Evolutionary conservation across 1,284 basidiomycete genomes (phyloP), one percentile per base, ranked within the genome.

Genomic region (Pascua sp.): DNA sequence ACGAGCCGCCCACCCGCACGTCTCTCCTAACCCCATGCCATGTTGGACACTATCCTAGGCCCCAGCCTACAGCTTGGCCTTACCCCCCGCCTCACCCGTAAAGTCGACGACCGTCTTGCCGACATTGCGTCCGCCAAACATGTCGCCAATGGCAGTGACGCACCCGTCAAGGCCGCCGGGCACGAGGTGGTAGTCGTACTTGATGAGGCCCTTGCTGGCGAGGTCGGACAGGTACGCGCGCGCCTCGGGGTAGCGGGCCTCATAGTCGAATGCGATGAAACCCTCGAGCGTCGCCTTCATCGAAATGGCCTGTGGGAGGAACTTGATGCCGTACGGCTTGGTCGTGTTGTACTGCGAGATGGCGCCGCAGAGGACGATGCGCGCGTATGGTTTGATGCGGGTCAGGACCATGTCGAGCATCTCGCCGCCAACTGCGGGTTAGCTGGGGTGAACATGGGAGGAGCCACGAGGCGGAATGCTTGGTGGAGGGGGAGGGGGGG

Each of bases 211-310:
- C 53, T 79, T 77, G 5, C 80, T 80, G 47, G 86, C 69, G 61
- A 81, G 79, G 38, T 76, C 69, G 0, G 82, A 80, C 42, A 89
- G 71, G 47, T 81, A 80, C 10, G 73, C 68, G 43, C 70, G 59
- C 0, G 69, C 79, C 53, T 79, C 74, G 24, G 64, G 54, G 64
- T 75, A 79, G 11, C 74, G 68, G 15, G 69, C 56, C 16, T 70
- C 80, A 71, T 91, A 91, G 51, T 80, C 77, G 47, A 67, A 66
- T 13, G 91, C 83, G 66, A 94, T 82, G 78, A 95, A 95, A 9
- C 91, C 92, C 73, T 89, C 79, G 2, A 94, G 83, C 44, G 80
- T 86, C 15, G 87, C 89, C 45, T 90, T 83, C 75, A 88, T 86
- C 0, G 83, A 73, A 68, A 95, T 91, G 55, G 95, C 78, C 61